A percentile compares a stretch with the other conserved stretches of the same genome.
Conservation (phyloP, 2,329 filamentous ascomycete species). For the Huntiella savannae region DNA sequence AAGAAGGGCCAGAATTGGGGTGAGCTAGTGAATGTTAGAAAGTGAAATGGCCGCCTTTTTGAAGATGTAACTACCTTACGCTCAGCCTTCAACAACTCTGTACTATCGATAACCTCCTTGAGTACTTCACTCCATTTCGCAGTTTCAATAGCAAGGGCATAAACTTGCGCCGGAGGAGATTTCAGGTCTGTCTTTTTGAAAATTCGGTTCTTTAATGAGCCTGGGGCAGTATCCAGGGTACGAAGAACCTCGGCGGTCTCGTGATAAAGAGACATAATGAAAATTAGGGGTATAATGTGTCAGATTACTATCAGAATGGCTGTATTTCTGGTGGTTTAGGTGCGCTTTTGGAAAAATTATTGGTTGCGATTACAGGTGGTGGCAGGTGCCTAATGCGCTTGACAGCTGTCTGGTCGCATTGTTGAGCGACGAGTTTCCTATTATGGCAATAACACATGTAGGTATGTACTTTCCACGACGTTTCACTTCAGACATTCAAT, state of each 20-base stretch:
- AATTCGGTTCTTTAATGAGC: slow-evolving; percentile 71
- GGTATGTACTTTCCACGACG: too few species aligned
- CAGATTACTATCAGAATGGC: too few species aligned
- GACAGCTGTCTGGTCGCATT: background rate
- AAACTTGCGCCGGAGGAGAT: slow-evolving; percentile 62
- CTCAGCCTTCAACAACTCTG: slow-evolving; percentile 59
- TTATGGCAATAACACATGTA: too few species aligned
- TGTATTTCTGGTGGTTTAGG: too few species aligned
- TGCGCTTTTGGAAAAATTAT: too few species aligned
- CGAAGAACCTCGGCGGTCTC: slow-evolving; percentile 65
- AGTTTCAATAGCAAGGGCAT: slow-evolving; percentile 69
- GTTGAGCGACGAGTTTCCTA: background rate
- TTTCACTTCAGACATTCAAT: too few species aligned
- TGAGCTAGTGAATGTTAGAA: slow-evolving; percentile 38
- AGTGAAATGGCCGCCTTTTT: background rate
- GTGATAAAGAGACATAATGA: slow-evolving; percentile 77
- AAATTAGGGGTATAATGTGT: background rate
- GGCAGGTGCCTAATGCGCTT: too few species aligned
- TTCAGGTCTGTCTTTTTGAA: slow-evolving; percentile 59
- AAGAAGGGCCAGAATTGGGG: slow-evolving; percentile 59
- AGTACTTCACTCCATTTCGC: slow-evolving; percentile 79
- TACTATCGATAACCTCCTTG: slow-evolving; percentile 73
- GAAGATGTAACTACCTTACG: slow-evolving; percentile 45
- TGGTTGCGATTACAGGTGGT: background rate
- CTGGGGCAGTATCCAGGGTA: slow-evolving; percentile 37